These are phyloP conservation scores for Xylaria sp. DNA, from an alignment of 2,329 filamentous ascomycete species.

Conservation along the genomic window DNA sequence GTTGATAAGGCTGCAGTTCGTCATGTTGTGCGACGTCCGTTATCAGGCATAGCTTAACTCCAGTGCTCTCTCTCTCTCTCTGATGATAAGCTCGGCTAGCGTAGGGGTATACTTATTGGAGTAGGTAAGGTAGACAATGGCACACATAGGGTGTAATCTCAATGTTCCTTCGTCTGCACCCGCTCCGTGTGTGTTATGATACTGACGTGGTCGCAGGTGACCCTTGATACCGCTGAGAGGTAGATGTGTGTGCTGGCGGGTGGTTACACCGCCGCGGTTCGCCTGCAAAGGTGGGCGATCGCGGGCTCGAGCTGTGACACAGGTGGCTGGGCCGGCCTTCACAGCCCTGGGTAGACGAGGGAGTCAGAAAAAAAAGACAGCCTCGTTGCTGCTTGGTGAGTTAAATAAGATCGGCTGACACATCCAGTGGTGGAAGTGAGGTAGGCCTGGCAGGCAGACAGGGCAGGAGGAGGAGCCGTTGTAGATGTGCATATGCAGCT, in stretches of 20 bases:
- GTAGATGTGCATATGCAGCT: not conserved
- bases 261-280: not conserved
- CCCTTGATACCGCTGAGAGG: not conserved
- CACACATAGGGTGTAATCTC: not conserved
- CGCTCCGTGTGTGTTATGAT: not conserved
- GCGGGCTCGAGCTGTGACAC: not conserved
- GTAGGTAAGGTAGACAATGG: too few relatives aligned
- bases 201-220: too few relatives aligned
- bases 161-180: not conserved
- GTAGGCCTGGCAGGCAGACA: too few relatives aligned
- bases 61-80: not conserved
- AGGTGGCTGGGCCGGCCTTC: not conserved
- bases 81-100: not conserved
- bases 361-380: not conserved
- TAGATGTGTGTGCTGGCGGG: not conserved
- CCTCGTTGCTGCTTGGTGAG: not conserved
- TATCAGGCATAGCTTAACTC: too few relatives aligned
- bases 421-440: too few relatives aligned
- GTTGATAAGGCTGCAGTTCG: not conserved
- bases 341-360: not conserved
- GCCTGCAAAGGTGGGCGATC: not conserved
- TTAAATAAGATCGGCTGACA: too few relatives aligned
- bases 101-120: too few relatives aligned
- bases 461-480: too few relatives aligned
- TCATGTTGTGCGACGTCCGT: not conserved